Percentiles rank a stretch among this genome's conserved stretches.
Conservation (phyloP, 495 filamentous ascomycete genomes). For the Tetracladium marchalianum region DNA sequence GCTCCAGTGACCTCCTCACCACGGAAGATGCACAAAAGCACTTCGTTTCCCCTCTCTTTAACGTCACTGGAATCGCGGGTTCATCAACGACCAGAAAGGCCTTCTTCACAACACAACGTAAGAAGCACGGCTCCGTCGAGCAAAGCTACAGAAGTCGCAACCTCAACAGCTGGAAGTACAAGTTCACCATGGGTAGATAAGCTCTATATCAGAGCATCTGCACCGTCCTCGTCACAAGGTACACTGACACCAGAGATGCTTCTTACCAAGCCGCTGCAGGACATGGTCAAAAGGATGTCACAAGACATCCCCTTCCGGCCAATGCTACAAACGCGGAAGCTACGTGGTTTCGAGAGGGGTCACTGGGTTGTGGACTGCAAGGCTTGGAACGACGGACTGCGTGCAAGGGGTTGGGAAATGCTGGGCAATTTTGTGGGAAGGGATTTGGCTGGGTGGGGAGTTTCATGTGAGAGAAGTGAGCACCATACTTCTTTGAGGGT, state of each 20-base stretch:
- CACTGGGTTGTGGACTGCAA: constrained; percentile 52
- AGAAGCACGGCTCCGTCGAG: background rate
- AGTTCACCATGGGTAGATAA: background rate
- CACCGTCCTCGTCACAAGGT: constrained; percentile 30
- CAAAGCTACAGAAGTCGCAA: background rate
- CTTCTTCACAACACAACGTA: background rate
- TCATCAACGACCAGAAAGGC: background rate
- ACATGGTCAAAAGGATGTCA: constrained; percentile 41
- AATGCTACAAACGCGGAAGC: constrained; percentile 31
- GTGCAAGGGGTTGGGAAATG: constrained; percentile 48
- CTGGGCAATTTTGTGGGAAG: constrained; percentile 46
- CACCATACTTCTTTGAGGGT: constrained; percentile 36
- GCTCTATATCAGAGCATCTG: constrained; percentile 30
- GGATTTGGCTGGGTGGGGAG: constrained; percentile 58
- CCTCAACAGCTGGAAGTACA: constrained; percentile 1
- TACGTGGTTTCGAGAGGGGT: constrained; percentile 52
- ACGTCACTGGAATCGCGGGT: background rate
- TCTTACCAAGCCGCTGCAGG: constrained; percentile 44
- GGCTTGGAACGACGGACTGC: constrained; percentile 29
- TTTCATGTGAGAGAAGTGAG: constrained; percentile 34
- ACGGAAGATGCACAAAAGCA: no score
- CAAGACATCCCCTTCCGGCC: constrained; percentile 43
- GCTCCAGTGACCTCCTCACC: no score
- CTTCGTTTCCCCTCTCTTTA: no score
- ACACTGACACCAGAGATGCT: constrained; percentile 34